These are phyloP conservation scores for Gyromitra esculenta DNA, from an alignment of 2,329 filamentous ascomycete species.

Conservation along the genomic window DNA sequence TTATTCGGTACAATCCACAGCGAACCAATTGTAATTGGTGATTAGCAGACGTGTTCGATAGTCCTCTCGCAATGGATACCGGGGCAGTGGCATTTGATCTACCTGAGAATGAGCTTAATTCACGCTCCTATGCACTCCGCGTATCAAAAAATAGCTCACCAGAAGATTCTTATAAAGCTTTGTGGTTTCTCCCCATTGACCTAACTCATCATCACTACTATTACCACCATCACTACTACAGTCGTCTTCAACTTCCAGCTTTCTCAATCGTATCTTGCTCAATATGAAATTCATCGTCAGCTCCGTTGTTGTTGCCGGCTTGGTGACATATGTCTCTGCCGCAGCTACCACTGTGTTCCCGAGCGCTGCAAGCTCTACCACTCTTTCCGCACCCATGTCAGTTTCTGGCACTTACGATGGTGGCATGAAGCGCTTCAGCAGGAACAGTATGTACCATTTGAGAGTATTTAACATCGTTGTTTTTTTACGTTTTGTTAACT, in stretches of 20 bases:
- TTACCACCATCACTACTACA: not conserved
- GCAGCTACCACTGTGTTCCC: constrained; percentile 51
- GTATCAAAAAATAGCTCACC: not conserved
- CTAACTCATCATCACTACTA: constrained; percentile 16
- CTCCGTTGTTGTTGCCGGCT: constrained; percentile 16
- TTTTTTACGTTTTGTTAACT: not conserved
- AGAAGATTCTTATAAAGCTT: constrained; percentile 29
- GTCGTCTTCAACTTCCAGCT: not conserved
- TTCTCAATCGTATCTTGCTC: not conserved
- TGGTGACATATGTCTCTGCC: constrained; percentile 49
- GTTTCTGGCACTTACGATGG: constrained; percentile 60
- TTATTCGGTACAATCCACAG: constrained; percentile 36
- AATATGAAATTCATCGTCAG: constrained; percentile 39
- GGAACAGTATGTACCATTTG: constrained; percentile 59
- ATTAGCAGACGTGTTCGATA: not conserved
- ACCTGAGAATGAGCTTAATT: constrained; percentile 1
- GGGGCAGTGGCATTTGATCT: not conserved
- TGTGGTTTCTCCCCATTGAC: not conserved
- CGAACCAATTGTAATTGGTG: constrained; percentile 4
- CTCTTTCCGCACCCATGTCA: constrained; percentile 32
- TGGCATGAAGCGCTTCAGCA: constrained; percentile 64
- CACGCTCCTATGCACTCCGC: not conserved
- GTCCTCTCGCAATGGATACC: not conserved
- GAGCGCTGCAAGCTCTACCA: constrained; percentile 41
- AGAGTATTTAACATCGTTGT: constrained; percentile 58